Percentiles rank a stretch among this genome's conserved stretches.
Conservation (phyloP, 2,329 filamentous ascomycete species). For the Huntiella decipiens region DNA sequence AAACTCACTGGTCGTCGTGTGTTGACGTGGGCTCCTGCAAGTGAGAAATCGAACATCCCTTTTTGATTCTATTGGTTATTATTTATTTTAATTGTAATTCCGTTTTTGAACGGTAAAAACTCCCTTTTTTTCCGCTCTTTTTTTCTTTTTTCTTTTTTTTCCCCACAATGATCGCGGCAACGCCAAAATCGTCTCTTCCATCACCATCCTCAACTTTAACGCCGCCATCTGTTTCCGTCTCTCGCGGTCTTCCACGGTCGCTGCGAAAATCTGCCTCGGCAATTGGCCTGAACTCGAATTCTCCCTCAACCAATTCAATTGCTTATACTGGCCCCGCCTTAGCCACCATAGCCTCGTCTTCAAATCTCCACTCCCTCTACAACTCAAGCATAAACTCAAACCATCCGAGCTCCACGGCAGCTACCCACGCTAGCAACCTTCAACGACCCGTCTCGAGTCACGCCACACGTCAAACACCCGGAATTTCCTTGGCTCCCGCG, state of each 20-base stretch:
- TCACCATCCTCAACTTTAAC: conserved; percentile 5
- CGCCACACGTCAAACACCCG: too few species aligned
- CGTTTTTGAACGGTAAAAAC: neutral
- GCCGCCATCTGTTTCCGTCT: conserved; percentile 5
- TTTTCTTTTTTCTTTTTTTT: conserved; percentile 1
- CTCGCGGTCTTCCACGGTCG: conserved; percentile 9
- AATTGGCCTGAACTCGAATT: conserved; percentile 5
- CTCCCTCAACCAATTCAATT: neutral
- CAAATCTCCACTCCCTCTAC: conserved; percentile 8
- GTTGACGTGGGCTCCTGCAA: too few species aligned
- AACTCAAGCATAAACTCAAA: neutral
- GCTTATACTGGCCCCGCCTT: neutral
- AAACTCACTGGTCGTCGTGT: too few species aligned
- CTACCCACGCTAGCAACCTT: too few species aligned
- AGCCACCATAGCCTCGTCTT: conserved; percentile 7
- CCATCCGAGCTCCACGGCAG: neutral
- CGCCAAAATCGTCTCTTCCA: neutral
- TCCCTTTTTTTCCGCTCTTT: conserved; percentile 5
- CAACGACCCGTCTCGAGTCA: too few species aligned
- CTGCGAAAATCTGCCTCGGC: conserved; percentile 10
- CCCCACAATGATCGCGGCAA: conserved; percentile 7
- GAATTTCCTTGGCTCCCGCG: neutral
- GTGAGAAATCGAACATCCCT: neutral
- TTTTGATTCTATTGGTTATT: neutral
- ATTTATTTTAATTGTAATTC: conserved; percentile 1